Evolutionary conservation across 495 filamentous ascomycete species (phyloP), one percentile per base, ranked within the genome.

Genomic region (Chaetomium cochliodes): DNA sequence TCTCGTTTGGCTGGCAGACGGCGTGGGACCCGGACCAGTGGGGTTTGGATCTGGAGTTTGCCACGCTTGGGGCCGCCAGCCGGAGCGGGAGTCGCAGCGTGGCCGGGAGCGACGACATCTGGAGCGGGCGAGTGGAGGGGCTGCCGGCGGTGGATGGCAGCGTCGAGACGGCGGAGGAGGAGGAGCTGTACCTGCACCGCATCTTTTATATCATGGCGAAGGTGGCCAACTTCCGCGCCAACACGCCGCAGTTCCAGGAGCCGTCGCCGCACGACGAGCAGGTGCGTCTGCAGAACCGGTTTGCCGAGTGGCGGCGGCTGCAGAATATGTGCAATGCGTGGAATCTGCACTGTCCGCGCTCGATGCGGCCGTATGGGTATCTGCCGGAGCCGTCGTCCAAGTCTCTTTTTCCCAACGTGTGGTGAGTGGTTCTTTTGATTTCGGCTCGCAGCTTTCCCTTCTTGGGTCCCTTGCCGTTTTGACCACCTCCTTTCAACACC

Each of bases 1-100:
- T 98, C 23, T 86, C 90, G 64, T 91, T 92, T 74, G 92, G 92
- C 74, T 96, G 92, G 90, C 84, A 88, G 64, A 83, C 92, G 3
- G 87, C 92, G 2, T 98, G 92, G 92, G 85, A 96, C 50, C 93
- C 93, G 3, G 92, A 97, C 73, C 85, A 89, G 7, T 98, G 94
- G 94, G 90, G 89, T 3, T 76, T 98, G 46, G 90, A 97, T 69
- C 88, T 97, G 84, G 84, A 91, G 62, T 88, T 94, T 66, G 75
- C 60, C 18, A 76, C 70, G 22, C 63, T 64, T 57, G 66, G 56
- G 2, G 66, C 67, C 2, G 59, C 44, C 1, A 64, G 62, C 53
- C 22, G 55, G 47, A 70, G 58, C 28, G 46, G 57, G 22, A 53
- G 63, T 42, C 47, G 61, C 41, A 70, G 65, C 54, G 58, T 68